Evolutionary conservation across 2,329 filamentous ascomycete species (phyloP), one percentile per base, ranked within the genome.

Genomic region (Hymenoscyphus scutula): DNA sequence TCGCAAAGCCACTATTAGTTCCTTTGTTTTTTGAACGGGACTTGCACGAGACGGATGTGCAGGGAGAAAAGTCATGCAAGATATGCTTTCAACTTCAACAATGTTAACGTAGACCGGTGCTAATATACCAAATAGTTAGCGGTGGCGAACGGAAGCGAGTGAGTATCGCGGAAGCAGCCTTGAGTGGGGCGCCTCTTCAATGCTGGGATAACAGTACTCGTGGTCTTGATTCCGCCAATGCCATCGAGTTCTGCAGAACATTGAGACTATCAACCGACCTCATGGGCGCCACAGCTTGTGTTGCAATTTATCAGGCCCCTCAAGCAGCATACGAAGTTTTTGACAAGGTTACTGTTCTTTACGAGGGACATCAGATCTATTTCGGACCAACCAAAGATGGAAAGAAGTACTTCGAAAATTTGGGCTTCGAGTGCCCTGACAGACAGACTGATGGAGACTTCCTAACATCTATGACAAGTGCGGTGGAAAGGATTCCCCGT

Each of bases 71-170:
- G n/a, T n/a, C n/a, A n/a, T n/a, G n/a, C n/a, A n/a, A n/a, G n/a
- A n/a, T n/a, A n/a, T n/a, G n/a, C n/a, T n/a, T n/a, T n/a, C n/a
- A n/a, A n/a, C n/a, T n/a, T n/a, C n/a, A n/a, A n/a, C n/a, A n/a
- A n/a, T n/a, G n/a, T n/a, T n/a, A n/a, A n/a, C n/a, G n/a, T n/a
- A n/a, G n/a, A n/a, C n/a, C n/a, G n/a, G n/a, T n/a, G n/a, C n/a
- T n/a, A n/a, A n/a, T n/a, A n/a, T n/a, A n/a, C n/a, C n/a, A n/a
- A n/a, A n/a, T n/a, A 53, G 82, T 89, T 0, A 87, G 83, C 1
- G 87, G 87, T n/a, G 87, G 87, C 23, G 87, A 90, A 72, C 80
- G 86, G 61, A 92, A 94, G 77, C 86, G 91, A 71, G 90, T 94
- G 5, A 89, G 86, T 25, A 91, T 93, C 64, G 89, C 88, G 1